A percentile compares a stretch with the other conserved stretches of the same genome.
Evolutionary conservation across 352 stramenopile species (phyloP).

Genomic region (Blastocystis sp.): DNA sequence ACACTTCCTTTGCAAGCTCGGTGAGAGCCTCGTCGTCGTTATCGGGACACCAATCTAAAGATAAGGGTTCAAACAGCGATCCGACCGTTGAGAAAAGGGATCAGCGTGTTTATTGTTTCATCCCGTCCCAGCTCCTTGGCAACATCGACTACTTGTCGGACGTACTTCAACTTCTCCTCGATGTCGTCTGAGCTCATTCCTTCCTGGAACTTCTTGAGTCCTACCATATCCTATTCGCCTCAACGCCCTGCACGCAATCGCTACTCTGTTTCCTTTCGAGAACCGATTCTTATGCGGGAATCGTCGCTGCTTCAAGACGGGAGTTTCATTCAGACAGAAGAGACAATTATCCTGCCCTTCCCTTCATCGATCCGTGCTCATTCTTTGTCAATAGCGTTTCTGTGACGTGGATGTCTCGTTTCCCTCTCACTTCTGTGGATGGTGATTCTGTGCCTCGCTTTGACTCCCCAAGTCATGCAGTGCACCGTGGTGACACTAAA

Average conservation of each 20-base stretch:
- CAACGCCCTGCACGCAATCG: background rate
- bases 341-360: too few relatives aligned
- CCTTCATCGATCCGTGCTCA: too few relatives aligned
- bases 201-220: constrained; percentile 64
- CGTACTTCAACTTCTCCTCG: constrained; percentile 72
- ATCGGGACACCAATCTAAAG: constrained; percentile 64
- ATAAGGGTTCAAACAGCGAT: background rate
- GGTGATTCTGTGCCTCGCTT: too few relatives aligned
- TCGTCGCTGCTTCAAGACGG: background rate
- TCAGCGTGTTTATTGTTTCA: constrained; percentile 56
- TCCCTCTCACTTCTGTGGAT: too few relatives aligned
- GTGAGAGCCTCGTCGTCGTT: constrained; percentile 70
- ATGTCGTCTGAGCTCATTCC: constrained; percentile 72
- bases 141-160: constrained; percentile 14
- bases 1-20: constrained; percentile 63
- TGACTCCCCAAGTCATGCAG: too few relatives aligned
- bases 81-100: constrained; percentile 62
- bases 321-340: background rate
- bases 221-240: background rate
- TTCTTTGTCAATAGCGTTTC: too few relatives aligned
- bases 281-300: background rate
- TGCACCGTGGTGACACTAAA: too few relatives aligned
- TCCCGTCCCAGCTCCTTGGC: constrained; percentile 63
- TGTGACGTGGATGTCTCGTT: too few relatives aligned
- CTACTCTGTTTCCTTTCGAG: background rate